Evolutionary conservation across 1,284 basidiomycete species (phyloP).

Genomic region (Lentinula novae-zelandiae): DNA sequence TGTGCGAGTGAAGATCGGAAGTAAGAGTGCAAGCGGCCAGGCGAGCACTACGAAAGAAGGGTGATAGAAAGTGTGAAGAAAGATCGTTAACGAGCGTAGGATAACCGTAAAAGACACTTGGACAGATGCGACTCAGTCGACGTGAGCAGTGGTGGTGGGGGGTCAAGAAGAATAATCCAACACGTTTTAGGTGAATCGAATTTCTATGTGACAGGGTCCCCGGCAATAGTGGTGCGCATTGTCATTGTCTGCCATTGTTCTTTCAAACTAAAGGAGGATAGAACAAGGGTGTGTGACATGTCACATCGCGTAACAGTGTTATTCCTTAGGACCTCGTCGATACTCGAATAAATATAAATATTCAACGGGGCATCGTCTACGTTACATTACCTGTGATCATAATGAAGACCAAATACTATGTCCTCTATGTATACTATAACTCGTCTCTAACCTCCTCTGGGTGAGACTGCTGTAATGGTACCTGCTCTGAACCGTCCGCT

Average conservation of each 20-base stretch:
- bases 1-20: background rate
- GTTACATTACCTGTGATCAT: background rate
- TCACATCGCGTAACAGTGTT: background rate
- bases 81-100: constrained; percentile 9
- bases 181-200: background rate
- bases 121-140: constrained; percentile 6
- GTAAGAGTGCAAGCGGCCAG: constrained; percentile 6
- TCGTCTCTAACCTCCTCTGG: constrained; percentile 10
- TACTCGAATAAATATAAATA: background rate
- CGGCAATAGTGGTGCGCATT: too few relatives aligned
- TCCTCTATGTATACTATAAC: constrained; percentile 5
- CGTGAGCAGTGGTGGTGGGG: background rate
- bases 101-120: background rate
- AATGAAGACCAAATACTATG: background rate
- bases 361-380: background rate
- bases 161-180: background rate
- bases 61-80: background rate
- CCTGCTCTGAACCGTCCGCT: constrained; percentile 5
- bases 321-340: too few relatives aligned
- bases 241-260: background rate
- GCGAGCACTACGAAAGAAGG: background rate
- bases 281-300: background rate
- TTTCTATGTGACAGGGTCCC: background rate
- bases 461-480: constrained; percentile 9
- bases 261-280: background rate